These are phyloP conservation scores for Calcarisporium arbuscula DNA, from an alignment of 2,329 filamentous ascomycete species.

Conservation along the genomic window DNA sequence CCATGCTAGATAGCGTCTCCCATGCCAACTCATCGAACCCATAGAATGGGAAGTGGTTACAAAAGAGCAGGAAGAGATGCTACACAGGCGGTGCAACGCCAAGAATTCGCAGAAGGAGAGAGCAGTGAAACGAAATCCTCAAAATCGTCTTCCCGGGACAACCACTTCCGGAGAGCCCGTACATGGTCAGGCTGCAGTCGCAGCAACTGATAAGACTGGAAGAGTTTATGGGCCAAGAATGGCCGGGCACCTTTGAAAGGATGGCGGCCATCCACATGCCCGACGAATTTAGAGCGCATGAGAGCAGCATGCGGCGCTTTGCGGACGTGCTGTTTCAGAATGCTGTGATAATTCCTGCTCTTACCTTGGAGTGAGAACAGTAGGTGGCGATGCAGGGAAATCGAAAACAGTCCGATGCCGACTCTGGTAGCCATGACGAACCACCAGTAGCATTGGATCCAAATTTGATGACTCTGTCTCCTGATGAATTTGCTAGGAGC, in stretches of 20 bases:
- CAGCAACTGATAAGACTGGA: constrained; percentile 1
- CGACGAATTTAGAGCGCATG: not conserved
- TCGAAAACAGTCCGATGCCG: too few relatives aligned
- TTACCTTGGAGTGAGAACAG: too few relatives aligned
- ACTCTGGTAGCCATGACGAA: too few relatives aligned
- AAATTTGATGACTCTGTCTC: too few relatives aligned
- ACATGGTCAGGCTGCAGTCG: constrained; percentile 5
- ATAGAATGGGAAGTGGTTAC: not conserved
- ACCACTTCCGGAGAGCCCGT: not conserved
- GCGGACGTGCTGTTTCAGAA: not conserved
- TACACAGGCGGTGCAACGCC: not conserved
- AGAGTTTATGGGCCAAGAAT: not conserved
- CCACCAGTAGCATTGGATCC: too few relatives aligned
- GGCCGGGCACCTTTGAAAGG: not conserved
- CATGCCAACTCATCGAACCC: not conserved
- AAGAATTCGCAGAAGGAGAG: not conserved
- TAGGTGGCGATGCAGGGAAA: too few relatives aligned
- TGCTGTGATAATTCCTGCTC: too few relatives aligned
- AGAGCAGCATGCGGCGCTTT: not conserved
- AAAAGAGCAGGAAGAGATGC: not conserved
- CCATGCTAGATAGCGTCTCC: not conserved
- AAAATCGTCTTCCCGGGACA: constrained; percentile 3
- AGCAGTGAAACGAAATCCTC: not conserved
- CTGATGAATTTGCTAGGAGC: too few relatives aligned
- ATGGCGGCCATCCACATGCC: not conserved